Base-by-base conservation (phyloP, 345 rosid species). In the Murraya paniculata region DNA sequence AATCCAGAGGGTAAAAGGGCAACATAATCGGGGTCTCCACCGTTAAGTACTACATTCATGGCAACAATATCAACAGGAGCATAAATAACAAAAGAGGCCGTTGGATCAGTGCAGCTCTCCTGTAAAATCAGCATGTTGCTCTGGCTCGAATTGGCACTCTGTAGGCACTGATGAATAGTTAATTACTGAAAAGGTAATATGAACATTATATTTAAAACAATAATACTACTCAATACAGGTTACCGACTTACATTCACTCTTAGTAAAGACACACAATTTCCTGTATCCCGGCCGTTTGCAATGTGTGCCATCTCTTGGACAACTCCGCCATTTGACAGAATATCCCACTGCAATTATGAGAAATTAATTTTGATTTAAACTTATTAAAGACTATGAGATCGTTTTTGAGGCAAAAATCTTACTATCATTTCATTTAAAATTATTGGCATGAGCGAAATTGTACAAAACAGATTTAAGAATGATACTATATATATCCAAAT, bases 231-330 rank as follows among this genome's bases (percentile, higher is more conserved):
- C 18, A 45, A 11, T 45, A 45, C 19, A 14, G 3, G 53, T 5
- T 45, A 13, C 35, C 21, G 4, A 60, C 94, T 86, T 83, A 82
- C 91, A 80, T 84, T 87, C 60, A 97, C 99, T 65, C 88, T 86
- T 45, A 93, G 93, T 22, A 97, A 82, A 41, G 97, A 85, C 13
- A 91, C 98, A 70, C 92, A 87, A 80, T 94, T 94, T 84, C 97
- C 94, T 7, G 86, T 86, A 41, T 94, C 97, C 67, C 90, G 83
- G 27, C 98, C 99, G 84, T 90, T 97, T 9, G 92, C 89, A 59
- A 97, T 91, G 64, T 93, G 91, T n/a, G 94, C 83, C 87, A 97
- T 85, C 88, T 91, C 96, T 71, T 91, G 89, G 33, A 90, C 91
- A 60, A 65, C 76, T 59, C 93, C 96, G 22, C 91, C 91, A 73